These are phyloP conservation scores for Ascochyta viciae-villosae DNA, from an alignment of 2,329 filamentous ascomycete species.

Conservation along the genomic window DNA sequence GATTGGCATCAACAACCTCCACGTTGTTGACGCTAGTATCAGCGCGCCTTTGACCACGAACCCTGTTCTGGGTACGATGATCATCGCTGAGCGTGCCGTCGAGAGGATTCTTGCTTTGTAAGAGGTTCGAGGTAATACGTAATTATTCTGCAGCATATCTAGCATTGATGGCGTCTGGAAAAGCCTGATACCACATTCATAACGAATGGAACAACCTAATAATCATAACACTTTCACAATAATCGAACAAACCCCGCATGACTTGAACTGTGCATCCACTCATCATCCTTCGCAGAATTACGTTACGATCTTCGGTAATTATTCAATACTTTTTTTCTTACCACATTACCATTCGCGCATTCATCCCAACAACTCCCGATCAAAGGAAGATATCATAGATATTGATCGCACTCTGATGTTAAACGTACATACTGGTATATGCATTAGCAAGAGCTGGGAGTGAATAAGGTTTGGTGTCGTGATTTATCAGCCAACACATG, in stretches of 20 bases:
- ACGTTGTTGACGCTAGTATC: conserved; percentile 61
- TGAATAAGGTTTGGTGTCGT: background rate
- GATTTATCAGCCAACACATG: background rate
- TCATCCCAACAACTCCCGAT: no score
- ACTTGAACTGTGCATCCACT: background rate
- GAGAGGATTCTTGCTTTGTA: conserved; percentile 55
- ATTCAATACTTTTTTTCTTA: no score
- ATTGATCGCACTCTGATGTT: background rate
- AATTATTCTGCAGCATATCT: background rate
- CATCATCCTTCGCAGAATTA: no score
- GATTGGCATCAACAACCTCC: conserved; percentile 58
- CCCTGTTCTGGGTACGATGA: conserved; percentile 63
- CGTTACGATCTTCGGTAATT: no score
- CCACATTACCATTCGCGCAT: no score
- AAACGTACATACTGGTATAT: background rate
- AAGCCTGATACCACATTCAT: conserved; percentile 1
- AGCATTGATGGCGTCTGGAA: background rate
- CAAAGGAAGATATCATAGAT: background rate
- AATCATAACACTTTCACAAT: background rate
- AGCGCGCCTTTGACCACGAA: conserved; percentile 61
- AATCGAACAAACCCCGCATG: background rate
- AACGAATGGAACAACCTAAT: background rate
- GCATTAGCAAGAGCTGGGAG: background rate
- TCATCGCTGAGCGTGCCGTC: conserved; percentile 59
- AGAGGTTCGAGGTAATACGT: background rate